These are phyloP conservation scores for Ceratorhiza oryzae-sativae DNA, from an alignment of 1,284 basidiomycete genomes.

Conservation along the genomic window DNA sequence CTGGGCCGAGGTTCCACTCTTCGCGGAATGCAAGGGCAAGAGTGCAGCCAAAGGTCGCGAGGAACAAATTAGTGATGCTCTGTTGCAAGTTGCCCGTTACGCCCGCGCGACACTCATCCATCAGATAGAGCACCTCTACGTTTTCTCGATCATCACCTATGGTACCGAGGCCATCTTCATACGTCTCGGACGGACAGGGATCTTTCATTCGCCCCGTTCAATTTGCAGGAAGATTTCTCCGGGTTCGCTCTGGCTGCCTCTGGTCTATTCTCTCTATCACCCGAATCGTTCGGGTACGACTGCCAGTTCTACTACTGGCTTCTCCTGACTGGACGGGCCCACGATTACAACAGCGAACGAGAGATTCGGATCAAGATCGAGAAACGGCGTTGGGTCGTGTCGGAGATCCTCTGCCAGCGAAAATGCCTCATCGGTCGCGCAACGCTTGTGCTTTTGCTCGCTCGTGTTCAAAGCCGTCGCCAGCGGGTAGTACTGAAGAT, in stretches of 20 bases:
- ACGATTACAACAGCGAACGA: not conserved
- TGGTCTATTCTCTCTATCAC: not conserved
- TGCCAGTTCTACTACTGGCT: constrained; percentile 13
- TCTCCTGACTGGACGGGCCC: not conserved
- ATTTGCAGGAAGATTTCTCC: not conserved
- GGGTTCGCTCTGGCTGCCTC: not conserved
- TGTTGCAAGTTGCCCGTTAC: constrained; percentile 23
- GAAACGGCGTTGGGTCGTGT: not conserved
- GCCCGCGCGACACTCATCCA: constrained; percentile 14
- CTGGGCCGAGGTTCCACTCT: constrained; percentile 14
- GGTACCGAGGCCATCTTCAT: not conserved
- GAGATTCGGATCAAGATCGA: constrained; percentile 1
- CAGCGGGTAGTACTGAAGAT: constrained; percentile 1
- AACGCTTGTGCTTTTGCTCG: not conserved
- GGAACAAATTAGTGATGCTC: constrained; percentile 7
- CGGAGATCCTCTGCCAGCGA: constrained; percentile 14
- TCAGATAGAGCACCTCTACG: not conserved
- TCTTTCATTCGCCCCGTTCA: constrained; percentile 10
- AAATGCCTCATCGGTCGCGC: constrained; percentile 18
- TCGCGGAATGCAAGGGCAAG: constrained; percentile 18
- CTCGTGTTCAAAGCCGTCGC: not conserved
- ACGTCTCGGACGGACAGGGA: not conserved
- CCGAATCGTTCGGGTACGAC: not conserved
- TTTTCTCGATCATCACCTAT: not conserved
- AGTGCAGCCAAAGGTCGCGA: not conserved